Base-by-base conservation (phyloP, 2,329 filamentous ascomycete species). In the Claviceps humidiphila region DNA sequence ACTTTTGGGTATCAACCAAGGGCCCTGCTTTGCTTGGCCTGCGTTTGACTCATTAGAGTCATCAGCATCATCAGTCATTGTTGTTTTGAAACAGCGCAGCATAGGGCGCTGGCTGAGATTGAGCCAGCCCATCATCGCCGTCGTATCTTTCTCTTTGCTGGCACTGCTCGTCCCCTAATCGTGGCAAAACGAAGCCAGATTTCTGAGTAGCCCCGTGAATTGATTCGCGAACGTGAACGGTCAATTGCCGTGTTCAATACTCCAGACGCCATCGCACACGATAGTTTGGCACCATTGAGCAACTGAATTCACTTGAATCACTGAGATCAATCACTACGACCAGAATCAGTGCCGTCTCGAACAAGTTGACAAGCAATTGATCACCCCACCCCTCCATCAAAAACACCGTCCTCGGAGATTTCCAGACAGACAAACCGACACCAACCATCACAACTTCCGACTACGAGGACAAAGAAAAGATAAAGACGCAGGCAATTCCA, bases 1-100 rank as follows among this genome's bases (percentile, higher is more conserved):
- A 51, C 52, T 51, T 44, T 53, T 51, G 49, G 52, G 52, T 54
- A 51, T 49, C 52, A 49, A 54, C 49, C 30, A 37, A 50, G 30
- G 13, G n/a, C 11, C n/a, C 17, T 48, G 51, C 52, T 44, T 47
- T 45, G 48, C 48, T 34, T 43, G 48, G 17, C 17, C 16, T 44
- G 51, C 37, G 39, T 43, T 39, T 41, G 51, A 20, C 9, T 42
- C 14, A 11, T 37, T 20, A 7, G 43, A 48, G 52, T 53, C 52
- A 40, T 53, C 38, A 44, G 51, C 40, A 45, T 43, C 24, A 16
- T 26, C 17, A 24, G 26, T 41, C 47, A 45, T 20, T n/a, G 38
- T 42, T 6, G 40, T 20, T 47, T 43, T 26, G 9, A 34, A 34
- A 34, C 30, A 34, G 30, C 30, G 30, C 30, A 34, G 30, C 30